These are phyloP conservation scores for Eucalyptus tenuipes DNA, from an alignment of 345 rosid species.

Conservation along the genomic window DNA sequence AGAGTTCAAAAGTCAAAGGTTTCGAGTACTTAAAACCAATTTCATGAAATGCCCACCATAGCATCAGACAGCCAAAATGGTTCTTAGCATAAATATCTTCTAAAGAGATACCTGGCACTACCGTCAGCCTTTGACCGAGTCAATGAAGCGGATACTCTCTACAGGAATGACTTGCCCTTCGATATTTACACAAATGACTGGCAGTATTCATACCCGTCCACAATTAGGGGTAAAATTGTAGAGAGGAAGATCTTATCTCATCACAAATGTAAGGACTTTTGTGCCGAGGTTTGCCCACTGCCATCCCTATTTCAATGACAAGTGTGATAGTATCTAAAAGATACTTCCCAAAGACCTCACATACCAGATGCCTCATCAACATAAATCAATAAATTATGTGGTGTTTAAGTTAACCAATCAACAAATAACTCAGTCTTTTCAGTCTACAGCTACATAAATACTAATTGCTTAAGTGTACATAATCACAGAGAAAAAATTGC, in stretches of 20 bases:
- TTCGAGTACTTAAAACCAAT: not conserved
- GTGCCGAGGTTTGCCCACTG: not conserved
- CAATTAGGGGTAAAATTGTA: not conserved
- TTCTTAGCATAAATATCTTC: not conserved
- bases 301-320: not conserved
- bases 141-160: not conserved
- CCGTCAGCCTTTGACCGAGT: not conserved
- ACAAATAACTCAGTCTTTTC: not conserved
- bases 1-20: not conserved
- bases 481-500: not conserved
- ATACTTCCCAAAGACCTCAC: not conserved
- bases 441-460: not conserved
- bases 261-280: not conserved
- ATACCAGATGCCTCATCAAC: not conserved
- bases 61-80: not conserved
- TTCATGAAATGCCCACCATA: not conserved
- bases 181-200: not conserved
- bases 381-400: not conserved
- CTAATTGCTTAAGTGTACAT: slow-evolving; percentile 3
- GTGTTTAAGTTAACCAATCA: not conserved
- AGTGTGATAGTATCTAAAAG: not conserved
- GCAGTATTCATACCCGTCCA: not conserved
- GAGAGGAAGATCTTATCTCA: not conserved
- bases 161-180: not conserved
- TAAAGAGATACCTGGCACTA: not conserved